Percentiles rank a stretch among this genome's conserved stretches.
Evolutionary conservation across 75 land plant species (phyloP).

Genomic region (Gnetum montanum): DNA sequence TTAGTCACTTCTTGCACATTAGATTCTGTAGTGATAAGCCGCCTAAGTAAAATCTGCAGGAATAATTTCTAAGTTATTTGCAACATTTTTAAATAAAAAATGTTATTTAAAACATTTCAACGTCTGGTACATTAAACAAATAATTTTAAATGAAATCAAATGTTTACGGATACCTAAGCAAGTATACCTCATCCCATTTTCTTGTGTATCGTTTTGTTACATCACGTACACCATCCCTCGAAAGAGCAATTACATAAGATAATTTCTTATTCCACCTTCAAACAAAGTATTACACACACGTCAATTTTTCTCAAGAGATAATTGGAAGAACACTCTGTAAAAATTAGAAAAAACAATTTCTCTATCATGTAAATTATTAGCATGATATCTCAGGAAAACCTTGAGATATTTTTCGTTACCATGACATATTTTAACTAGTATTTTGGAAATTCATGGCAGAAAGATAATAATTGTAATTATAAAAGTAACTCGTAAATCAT

Average conservation of each 20-base stretch:
- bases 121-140: no score
- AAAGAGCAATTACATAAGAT: constrained; percentile 76
- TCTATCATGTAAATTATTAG: no score
- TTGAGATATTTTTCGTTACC: no score
- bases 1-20: constrained; percentile 29
- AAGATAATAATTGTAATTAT: no score
- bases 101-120: no score
- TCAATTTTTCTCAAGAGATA: no score
- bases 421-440: no score
- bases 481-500: no score
- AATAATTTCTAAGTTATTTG: background rate
- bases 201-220: constrained; percentile 94
- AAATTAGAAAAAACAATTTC: background rate
- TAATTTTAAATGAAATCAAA: background rate
- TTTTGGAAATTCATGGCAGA: no score
- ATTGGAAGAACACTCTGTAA: constrained; percentile 1
- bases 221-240: constrained; percentile 87
- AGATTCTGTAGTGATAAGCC: constrained; percentile 47
- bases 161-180: no score
- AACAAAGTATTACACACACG: constrained; percentile 8
- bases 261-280: constrained; percentile 79
- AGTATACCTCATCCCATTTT: constrained; percentile 74
- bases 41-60: constrained; percentile 58
- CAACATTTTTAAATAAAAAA: background rate
- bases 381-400: no score